phyloP scores from a whole-genome alignment of 768 basidiomycete species.

The Rhodocollybia butyracea region DNA sequence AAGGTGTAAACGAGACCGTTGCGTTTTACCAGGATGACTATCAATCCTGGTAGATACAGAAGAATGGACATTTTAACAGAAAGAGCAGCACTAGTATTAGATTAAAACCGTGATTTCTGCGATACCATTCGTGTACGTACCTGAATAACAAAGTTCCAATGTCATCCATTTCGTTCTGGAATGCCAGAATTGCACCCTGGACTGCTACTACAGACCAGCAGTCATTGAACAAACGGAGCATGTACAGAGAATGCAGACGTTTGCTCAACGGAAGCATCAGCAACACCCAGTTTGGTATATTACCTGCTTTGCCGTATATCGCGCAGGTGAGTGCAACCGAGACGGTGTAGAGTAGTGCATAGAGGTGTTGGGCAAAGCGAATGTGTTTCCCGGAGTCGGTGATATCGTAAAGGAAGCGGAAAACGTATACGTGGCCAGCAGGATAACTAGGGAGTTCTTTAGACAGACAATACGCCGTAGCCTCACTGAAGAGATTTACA shows the following conservation, averaged over 20 bases:
- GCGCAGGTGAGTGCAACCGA: constrained; percentile 62
- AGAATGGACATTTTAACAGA: constrained; percentile 95
- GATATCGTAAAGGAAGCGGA: constrained; percentile 62
- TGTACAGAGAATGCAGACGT: constrained; percentile 90
- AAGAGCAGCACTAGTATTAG: constrained; percentile 60
- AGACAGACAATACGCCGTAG: not conserved
- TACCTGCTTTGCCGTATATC: constrained; percentile 63
- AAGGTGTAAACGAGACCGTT: constrained; percentile 53
- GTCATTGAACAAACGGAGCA: constrained; percentile 92
- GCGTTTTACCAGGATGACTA: constrained; percentile 78
- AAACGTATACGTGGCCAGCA: constrained; percentile 87
- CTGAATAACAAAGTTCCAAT: constrained; percentile 69
- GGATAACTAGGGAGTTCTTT: constrained; percentile 66
- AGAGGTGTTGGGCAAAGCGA: constrained; percentile 70
- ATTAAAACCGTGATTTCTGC: not conserved
- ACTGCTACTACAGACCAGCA: constrained; percentile 76
- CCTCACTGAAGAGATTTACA: constrained; percentile 47
- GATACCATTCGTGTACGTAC: constrained; percentile 36
- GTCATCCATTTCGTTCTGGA: constrained; percentile 57
- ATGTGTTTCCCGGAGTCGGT: constrained; percentile 62
- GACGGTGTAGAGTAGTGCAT: constrained; percentile 66
- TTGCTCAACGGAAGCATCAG: constrained; percentile 84
- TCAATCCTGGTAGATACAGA: constrained; percentile 84
- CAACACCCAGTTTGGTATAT: constrained; percentile 68
- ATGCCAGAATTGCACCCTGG: constrained; percentile 65